Conservation (phyloP, 495 filamentous ascomycete species). For the Aspergillus incahuasiensis region DNA sequence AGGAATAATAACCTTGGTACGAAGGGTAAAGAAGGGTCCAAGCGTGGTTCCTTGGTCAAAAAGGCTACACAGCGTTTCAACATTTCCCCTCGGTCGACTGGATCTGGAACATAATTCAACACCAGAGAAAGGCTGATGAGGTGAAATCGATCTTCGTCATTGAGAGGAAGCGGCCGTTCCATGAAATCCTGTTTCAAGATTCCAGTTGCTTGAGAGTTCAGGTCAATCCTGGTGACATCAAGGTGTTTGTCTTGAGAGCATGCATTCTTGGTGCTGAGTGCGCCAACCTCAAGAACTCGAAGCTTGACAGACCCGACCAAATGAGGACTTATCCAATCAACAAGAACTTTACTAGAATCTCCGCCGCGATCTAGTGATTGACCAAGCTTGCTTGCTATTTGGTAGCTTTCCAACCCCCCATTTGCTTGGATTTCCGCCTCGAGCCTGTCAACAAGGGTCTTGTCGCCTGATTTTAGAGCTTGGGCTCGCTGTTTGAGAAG, state of each 20-base stretch:
- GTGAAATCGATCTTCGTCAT: constrained; percentile 66
- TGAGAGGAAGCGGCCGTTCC: constrained; percentile 67
- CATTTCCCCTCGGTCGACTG: constrained; percentile 79
- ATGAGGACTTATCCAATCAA: constrained; percentile 72
- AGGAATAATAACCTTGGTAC: constrained; percentile 88
- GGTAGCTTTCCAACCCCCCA: constrained; percentile 81
- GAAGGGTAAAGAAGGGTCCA: constrained; percentile 23
- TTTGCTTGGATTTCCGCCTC: constrained; percentile 57
- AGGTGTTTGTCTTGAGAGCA: constrained; percentile 69
- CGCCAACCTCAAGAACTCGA: constrained; percentile 82
- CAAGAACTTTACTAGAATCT: constrained; percentile 79
- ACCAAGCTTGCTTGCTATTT: constrained; percentile 82
- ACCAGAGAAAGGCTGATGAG: constrained; percentile 92
- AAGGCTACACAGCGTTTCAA: constrained; percentile 57
- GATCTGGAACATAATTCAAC: constrained; percentile 84
- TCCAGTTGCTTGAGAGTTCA: constrained; percentile 74
- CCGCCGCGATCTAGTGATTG: constrained; percentile 82
- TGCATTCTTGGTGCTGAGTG: constrained; percentile 77
- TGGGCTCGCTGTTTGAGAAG: constrained; percentile 71
- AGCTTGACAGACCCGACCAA: constrained; percentile 34
- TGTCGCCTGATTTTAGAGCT: constrained; percentile 62
- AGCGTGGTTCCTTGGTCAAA: constrained; percentile 58
- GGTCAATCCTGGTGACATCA: constrained; percentile 79
- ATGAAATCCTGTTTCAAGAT: constrained; percentile 94
- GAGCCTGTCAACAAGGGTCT: constrained; percentile 47